Evolutionary conservation across 2,329 filamentous ascomycete genomes (phyloP).

Genomic region (Fusarium scirpi): DNA sequence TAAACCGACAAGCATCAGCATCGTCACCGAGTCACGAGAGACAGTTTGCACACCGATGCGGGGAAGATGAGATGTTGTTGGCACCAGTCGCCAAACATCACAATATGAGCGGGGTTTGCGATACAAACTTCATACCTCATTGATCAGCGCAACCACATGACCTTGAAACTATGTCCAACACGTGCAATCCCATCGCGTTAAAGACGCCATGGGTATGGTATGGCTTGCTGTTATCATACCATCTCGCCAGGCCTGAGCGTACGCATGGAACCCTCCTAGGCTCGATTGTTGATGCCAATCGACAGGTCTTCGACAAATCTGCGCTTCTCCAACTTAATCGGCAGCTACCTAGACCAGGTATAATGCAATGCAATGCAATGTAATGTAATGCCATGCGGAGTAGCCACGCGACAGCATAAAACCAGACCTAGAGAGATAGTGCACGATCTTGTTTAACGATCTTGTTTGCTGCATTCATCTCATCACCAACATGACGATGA

Average conservation of each 20-base stretch:
- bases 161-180: constrained; percentile 32
- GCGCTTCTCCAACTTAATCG: neutral
- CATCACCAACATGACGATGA: constrained; percentile 11
- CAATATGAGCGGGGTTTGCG: constrained; percentile 21
- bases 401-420: constrained; percentile 13
- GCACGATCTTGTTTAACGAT: constrained; percentile 13
- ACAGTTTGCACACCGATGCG: constrained; percentile 28
- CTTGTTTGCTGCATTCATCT: constrained; percentile 21
- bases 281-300: neutral
- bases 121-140: constrained; percentile 11
- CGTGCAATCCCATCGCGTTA: constrained; percentile 13
- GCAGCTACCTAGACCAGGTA: neutral
- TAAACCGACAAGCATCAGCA: constrained; percentile 10
- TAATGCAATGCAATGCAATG: constrained; percentile 1
- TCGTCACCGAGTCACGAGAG: constrained; percentile 35
- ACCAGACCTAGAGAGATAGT: neutral
- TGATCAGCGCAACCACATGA: constrained; percentile 43
- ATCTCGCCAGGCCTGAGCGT: constrained; percentile 23
- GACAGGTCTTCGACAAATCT: neutral
- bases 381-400: neutral
- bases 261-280: neutral
- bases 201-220: constrained; percentile 15
- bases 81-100: constrained; percentile 25
- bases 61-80: constrained; percentile 24
- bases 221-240: constrained; percentile 15